Evolutionary conservation across 2,329 filamentous ascomycete species (phyloP), one percentile per base, ranked within the genome.

Genomic region (Chaetomiaceae sp.): DNA sequence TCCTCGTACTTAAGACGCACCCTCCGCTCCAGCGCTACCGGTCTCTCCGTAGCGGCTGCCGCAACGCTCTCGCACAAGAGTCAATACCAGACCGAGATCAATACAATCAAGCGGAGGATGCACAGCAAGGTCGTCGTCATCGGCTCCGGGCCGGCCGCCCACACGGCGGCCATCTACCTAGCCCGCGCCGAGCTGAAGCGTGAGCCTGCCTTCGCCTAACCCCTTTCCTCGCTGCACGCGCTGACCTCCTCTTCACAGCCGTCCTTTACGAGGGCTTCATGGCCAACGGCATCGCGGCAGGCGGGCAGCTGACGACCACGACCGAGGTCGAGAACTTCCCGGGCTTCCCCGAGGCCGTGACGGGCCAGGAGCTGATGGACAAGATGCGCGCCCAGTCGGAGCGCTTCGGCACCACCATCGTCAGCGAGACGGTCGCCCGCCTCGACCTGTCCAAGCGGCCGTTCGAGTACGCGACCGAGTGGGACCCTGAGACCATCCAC

Each of bases 321-420:
- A 97, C 95, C 66, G 95, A 99, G 63, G 85, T 99, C 56, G 94
- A 99, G 79, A 99, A 99, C 81, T 99, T 87, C 74, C 94, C 94
- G 23, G 94, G 94, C 44, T 99, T 97, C 76, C 88, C 89, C 66
- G 82, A 89, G 65, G 88, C 87, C 59, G 91, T 99, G 70, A 88
- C 90, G 73, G 94, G 94, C 62, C 74, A 81, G 53, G 87, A 90
- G 67, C 78, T 99, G 62, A 99, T 99, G 94, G 92, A 96, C 63
- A 83, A 86, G 71, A 97, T 99, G 92, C 87, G 88, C 72, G 83
- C 81, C 57, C 94, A 99, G 74, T 96, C 91, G 55, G 83, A 87
- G 72, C 86, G 85, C 57, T 97, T 96, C 74, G 95, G 94, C 68
- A 96, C 95, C 59, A 79, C 90, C 67, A 91, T 99, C 73, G 80